A percentile compares a stretch with the other conserved stretches of the same genome.
These are phyloP conservation scores for Umbelopsis ramanniana DNA, from an alignment of 192 early-diverging fungal species.

Conservation along the genomic window DNA sequence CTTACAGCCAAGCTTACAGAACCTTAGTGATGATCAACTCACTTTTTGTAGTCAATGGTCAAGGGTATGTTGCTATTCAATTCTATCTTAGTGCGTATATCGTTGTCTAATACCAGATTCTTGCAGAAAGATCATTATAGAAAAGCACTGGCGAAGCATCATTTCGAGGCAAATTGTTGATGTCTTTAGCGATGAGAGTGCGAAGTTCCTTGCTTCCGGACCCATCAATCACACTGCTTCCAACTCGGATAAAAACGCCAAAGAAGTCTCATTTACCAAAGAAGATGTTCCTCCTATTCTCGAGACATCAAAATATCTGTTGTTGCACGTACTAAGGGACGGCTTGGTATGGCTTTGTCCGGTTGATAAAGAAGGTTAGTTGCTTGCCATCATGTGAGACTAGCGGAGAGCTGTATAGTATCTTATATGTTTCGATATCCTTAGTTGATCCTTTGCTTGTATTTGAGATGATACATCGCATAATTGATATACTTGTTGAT, in stretches of 20 bases:
- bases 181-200: slow-evolving; percentile 65
- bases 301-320: slow-evolving; percentile 62
- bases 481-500: slow-evolving; percentile 77
- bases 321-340: slow-evolving; percentile 69
- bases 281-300: slow-evolving; percentile 70
- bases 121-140: slow-evolving; percentile 79
- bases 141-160: slow-evolving; percentile 84
- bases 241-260: slow-evolving; percentile 29
- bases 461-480: slow-evolving; percentile 83
- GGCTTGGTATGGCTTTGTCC: slow-evolving; percentile 80
- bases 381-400: background rate
- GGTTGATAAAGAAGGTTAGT: slow-evolving; percentile 73
- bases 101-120: background rate
- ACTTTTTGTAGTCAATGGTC: slow-evolving; percentile 69
- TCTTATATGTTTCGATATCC: background rate
- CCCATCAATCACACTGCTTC: slow-evolving; percentile 30
- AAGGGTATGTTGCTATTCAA: slow-evolving; percentile 51
- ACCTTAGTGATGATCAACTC: slow-evolving; percentile 57
- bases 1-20: background rate
- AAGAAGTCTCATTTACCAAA: slow-evolving; percentile 44
- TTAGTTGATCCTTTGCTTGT: slow-evolving; percentile 82
- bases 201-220: slow-evolving; percentile 55
- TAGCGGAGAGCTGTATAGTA: background rate
- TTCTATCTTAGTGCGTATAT: background rate
- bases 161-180: slow-evolving; percentile 66